A percentile compares a stretch with the other conserved stretches of the same genome.
Evolutionary conservation across 164 flowering plant genomes (phyloP).

Genomic region (Aristolochia californica): DNA sequence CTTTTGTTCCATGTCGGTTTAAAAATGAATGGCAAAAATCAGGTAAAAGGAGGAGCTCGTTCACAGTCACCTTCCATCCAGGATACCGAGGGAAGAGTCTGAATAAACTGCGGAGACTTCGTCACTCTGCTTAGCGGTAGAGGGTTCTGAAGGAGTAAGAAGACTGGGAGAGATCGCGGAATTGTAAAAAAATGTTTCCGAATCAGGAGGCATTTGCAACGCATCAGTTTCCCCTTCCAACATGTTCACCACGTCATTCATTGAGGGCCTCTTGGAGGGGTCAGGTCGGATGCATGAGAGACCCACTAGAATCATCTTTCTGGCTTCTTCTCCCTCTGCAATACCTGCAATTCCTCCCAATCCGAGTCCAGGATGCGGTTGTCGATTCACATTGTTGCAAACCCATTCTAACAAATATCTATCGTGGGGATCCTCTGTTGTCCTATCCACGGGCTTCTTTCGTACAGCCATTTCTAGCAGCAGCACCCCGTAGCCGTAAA

Average conservation of each 20-base stretch:
- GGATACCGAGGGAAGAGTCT: background rate
- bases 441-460: no score
- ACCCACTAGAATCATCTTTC: background rate
- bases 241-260: background rate
- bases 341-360: background rate
- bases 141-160: no score
- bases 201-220: background rate
- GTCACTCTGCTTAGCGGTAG: background rate
- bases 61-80: background rate
- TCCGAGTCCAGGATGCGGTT: background rate
- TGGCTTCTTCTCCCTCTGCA: background rate
- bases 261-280: background rate
- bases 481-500: no score
- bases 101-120: background rate
- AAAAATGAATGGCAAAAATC: no score
- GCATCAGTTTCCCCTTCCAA: background rate
- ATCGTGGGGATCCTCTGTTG: no score
- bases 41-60: background rate
- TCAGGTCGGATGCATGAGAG: no score
- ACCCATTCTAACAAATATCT: no score
- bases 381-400: no score
- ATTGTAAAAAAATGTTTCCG: background rate
- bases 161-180: background rate
- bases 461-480: no score
- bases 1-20: no score